A percentile compares a stretch with the other conserved stretches of the same genome.
Evolutionary conservation across 805 yeast genomes (phyloP).

Genomic region (Maudiozyma saulgeensis): DNA sequence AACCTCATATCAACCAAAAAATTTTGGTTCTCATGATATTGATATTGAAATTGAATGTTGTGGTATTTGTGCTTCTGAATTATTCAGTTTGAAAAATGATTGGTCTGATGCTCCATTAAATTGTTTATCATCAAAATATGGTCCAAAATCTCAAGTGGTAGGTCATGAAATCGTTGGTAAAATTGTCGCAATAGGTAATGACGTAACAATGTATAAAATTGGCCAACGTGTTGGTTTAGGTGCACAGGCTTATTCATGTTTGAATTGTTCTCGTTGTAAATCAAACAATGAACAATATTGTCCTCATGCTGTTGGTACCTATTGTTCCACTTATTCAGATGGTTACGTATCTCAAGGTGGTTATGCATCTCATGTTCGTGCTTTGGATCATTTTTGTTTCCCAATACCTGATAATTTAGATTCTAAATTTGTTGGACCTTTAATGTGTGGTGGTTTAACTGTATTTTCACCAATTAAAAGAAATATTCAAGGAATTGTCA

Average conservation of each 20-base stretch:
- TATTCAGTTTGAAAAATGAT: conserved; percentile 13
- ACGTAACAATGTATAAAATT: conserved; percentile 39
- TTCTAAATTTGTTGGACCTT: conserved; percentile 1
- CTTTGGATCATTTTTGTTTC: conserved; percentile 2
- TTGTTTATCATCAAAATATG: conserved; percentile 1
- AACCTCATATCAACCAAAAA: conserved; percentile 41
- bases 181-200: conserved; percentile 48
- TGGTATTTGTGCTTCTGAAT: conserved; percentile 61
- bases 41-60: conserved; percentile 51
- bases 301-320: conserved; percentile 39
- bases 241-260: conserved; percentile 54
- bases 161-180: conserved; percentile 62
- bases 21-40: conserved; percentile 36
- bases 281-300: conserved; percentile 50
- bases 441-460: conserved; percentile 3
- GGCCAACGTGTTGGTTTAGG: conserved; percentile 80
- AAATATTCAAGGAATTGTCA: neutral
- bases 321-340: conserved; percentile 14
- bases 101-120: conserved; percentile 3
- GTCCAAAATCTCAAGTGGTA: conserved; percentile 34
- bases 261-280: conserved; percentile 52
- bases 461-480: conserved; percentile 3
- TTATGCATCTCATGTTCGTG: conserved; percentile 3
- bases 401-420: conserved; percentile 1
- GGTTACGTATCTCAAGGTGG: conserved; percentile 3